A percentile compares a stretch with the other conserved stretches of the same genome.
Conservation (phyloP, 2,329 filamentous ascomycete species). For the Thermoascus crustaceus region DNA sequence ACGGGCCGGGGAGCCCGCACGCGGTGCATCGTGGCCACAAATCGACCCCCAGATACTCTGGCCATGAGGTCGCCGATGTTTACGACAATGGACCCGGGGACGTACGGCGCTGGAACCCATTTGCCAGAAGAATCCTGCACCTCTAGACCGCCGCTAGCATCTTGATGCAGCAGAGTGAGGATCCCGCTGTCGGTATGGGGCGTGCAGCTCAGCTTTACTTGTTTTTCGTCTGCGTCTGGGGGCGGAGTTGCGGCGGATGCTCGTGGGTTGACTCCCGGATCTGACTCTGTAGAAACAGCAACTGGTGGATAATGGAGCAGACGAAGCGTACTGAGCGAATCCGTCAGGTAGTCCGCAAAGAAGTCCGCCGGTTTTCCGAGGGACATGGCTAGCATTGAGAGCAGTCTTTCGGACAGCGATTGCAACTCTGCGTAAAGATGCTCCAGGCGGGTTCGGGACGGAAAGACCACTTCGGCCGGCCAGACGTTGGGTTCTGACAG, state of each 20-base stretch:
- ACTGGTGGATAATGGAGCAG: conserved; percentile 37
- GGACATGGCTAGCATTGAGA: conserved; percentile 33
- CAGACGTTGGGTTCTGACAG: conserved; percentile 37
- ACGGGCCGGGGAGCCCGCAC: conserved; percentile 24
- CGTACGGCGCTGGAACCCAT: conserved; percentile 36
- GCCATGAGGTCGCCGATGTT: conserved; percentile 41
- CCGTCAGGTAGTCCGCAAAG: conserved; percentile 34
- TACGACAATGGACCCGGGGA: conserved; percentile 36
- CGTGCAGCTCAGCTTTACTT: conserved; percentile 20
- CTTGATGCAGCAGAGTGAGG: conserved; percentile 42
- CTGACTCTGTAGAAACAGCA: neutral
- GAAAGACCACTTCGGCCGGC: conserved; percentile 18
- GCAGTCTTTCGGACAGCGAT: conserved; percentile 27
- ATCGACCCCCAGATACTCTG: conserved; percentile 33
- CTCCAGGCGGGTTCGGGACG: conserved; percentile 24
- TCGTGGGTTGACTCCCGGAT: conserved; percentile 2
- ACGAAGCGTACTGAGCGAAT: conserved; percentile 38
- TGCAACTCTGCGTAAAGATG: conserved; percentile 34
- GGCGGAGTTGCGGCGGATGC: conserved; percentile 3
- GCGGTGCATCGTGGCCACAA: conserved; percentile 40
- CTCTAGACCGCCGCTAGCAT: conserved; percentile 40
- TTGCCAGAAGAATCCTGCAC: conserved; percentile 35
- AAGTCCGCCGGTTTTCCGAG: conserved; percentile 31
- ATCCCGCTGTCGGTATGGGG: conserved; percentile 38
- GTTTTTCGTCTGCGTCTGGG: conserved; percentile 3